Conservation (phyloP, 2,329 filamentous ascomycete species). For the Aspergillus ibericus region DNA sequence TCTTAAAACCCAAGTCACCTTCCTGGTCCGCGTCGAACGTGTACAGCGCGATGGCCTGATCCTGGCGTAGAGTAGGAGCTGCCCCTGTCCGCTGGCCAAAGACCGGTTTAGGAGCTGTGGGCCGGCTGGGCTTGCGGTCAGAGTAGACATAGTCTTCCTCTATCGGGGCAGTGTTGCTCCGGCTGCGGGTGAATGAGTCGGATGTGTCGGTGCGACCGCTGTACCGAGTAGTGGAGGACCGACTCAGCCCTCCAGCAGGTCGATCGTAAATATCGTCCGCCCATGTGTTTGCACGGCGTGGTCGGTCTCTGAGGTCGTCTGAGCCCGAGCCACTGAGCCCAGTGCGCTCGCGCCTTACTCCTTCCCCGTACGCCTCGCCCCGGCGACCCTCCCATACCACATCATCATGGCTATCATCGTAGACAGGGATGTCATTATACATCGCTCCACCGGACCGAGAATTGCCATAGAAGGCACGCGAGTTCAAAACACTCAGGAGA, state of each 20-base stretch:
- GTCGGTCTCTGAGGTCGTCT: slow-evolving; percentile 55
- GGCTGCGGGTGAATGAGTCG: slow-evolving; percentile 33
- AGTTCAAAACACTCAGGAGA: slow-evolving; percentile 81
- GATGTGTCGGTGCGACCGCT: slow-evolving; percentile 27
- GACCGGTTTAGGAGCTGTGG: slow-evolving; percentile 84
- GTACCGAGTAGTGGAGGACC: slow-evolving; percentile 37
- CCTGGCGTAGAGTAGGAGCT: slow-evolving; percentile 47
- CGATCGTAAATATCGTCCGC: slow-evolving; percentile 51
- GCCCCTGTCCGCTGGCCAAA: slow-evolving; percentile 58
- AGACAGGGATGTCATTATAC: slow-evolving; percentile 93
- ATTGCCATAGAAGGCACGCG: slow-evolving; percentile 75
- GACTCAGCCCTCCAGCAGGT: slow-evolving; percentile 33
- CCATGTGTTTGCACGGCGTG: slow-evolving; percentile 50
- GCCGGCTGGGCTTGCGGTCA: slow-evolving; percentile 69
- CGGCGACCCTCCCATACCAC: slow-evolving; percentile 78
- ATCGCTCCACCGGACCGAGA: slow-evolving; percentile 61
- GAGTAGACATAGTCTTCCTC: slow-evolving; percentile 56
- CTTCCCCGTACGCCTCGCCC: slow-evolving; percentile 70
- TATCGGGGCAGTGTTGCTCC: slow-evolving; percentile 41
- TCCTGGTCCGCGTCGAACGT: slow-evolving; percentile 94
- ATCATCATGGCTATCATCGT: slow-evolving; percentile 79
- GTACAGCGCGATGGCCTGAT: slow-evolving; percentile 87
- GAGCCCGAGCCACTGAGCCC: slow-evolving; percentile 45
- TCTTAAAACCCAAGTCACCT: slow-evolving; percentile 92
- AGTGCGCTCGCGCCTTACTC: slow-evolving; percentile 57